Base-by-base conservation (phyloP, 1,284 basidiomycete genomes). In the Apiotrichum domesticum region DNA sequence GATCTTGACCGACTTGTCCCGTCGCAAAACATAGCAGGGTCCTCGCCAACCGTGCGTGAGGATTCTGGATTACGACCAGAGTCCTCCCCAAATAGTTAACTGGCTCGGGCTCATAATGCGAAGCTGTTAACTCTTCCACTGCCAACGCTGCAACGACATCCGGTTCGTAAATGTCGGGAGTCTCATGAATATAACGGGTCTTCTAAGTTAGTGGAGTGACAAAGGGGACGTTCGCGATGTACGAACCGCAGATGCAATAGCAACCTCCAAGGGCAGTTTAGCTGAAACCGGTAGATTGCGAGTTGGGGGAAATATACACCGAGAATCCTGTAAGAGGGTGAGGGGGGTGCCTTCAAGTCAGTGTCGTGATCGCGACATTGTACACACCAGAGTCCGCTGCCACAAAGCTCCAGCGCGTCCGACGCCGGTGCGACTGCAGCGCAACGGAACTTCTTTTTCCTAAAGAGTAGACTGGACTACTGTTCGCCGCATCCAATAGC, bases 1-100 rank as follows among this genome's bases (percentile, higher is more conserved):
- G 58, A 42, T 68, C 54, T 46, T 68, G 59, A 3, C 66, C 69
- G 10, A 72, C 48, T 37, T 63, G 56, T 2, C 69, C 71, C 1
- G 53, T 61, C 2, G 70, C 60, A 46, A 69, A 72, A 11, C 63
- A 60, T 3, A 70, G 34, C 14, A 66, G 4, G 1, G 51, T 56
- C 29, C 58, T 56, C 5, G 60, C 62, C 7, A 63, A 35, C 37
- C 56, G 63, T 7, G 63, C 7, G 13, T 39, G 8, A 13, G 37
- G 37, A 9, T 39, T 8, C 7, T 13, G 7, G 13, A 39, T 39
- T 13, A 39, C 37, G 8, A 39, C 37, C 37, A 39, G 8, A 9
- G 42, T 61, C 2, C 40, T 35, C 3, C 69, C 67, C 21, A 21
- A 21, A 21, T 21, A 43, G 47, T 6, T 37, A 32, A n/a, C 9